Conservation (phyloP, 352 stramenopile genomes). For the Globisporangium cederbergense region DNA sequence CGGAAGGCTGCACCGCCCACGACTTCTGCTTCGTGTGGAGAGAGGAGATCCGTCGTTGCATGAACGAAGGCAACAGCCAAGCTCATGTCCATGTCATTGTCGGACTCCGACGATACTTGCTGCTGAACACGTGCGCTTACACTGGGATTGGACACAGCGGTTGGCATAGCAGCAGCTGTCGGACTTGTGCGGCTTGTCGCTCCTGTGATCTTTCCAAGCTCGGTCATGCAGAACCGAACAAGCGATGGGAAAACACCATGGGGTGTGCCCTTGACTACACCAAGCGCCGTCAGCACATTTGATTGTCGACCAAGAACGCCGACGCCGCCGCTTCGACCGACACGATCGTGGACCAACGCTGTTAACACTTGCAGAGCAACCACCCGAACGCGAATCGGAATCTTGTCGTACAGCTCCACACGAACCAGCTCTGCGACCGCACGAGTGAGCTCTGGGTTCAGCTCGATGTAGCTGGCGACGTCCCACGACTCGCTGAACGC, state of each 20-base stretch:
- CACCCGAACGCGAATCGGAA: slow-evolving; percentile 58
- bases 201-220: slow-evolving; percentile 42
- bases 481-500: slow-evolving; percentile 73
- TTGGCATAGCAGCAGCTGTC: slow-evolving; percentile 10
- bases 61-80: slow-evolving; percentile 86
- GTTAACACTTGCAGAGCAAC: slow-evolving; percentile 69
- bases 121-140: background rate
- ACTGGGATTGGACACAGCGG: background rate
- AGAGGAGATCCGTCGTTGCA: slow-evolving; percentile 73
- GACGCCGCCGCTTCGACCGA: slow-evolving; percentile 56
- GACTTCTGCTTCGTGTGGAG: slow-evolving; percentile 61
- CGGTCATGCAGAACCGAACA: slow-evolving; percentile 74
- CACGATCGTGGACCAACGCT: slow-evolving; percentile 74
- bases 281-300: slow-evolving; percentile 70
- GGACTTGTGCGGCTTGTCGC: slow-evolving; percentile 3
- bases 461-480: slow-evolving; percentile 74
- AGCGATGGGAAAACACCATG: slow-evolving; percentile 82
- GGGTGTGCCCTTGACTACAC: slow-evolving; percentile 72
- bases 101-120: slow-evolving; percentile 24
- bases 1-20: slow-evolving; percentile 50
- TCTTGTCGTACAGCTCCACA: slow-evolving; percentile 57
- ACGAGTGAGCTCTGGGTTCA: slow-evolving; percentile 71
- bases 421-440: slow-evolving; percentile 73
- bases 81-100: slow-evolving; percentile 88
- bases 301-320: slow-evolving; percentile 76